phyloP scores from a whole-genome alignment of 2,329 filamentous ascomycete species.

The Daldinia sp. region DNA sequence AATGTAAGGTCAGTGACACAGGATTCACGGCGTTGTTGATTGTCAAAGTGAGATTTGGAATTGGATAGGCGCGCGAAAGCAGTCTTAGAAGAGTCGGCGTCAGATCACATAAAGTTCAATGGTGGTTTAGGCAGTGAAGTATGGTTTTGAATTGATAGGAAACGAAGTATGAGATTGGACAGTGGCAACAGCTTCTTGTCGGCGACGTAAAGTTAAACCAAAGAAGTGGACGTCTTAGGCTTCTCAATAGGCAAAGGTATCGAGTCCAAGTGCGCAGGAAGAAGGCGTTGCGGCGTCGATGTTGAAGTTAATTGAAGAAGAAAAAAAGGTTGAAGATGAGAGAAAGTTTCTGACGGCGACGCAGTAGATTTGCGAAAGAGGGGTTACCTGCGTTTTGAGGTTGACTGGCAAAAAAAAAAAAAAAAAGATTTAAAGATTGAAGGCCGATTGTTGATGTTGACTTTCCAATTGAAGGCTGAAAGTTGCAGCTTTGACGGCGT shows the following conservation, averaged over 20 bases:
- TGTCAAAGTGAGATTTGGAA: not conserved
- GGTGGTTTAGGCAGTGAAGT: not conserved
- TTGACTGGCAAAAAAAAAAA: not conserved
- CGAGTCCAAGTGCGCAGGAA: not conserved
- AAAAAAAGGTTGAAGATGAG: constrained; percentile 5
- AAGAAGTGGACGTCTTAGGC: not conserved
- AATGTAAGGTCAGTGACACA: not conserved
- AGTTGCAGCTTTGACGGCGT: constrained; percentile 9
- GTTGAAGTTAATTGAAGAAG: not conserved
- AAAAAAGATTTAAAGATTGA: constrained; percentile 4
- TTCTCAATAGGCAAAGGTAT: not conserved
- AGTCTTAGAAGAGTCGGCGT: not conserved
- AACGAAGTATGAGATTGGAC: not conserved
- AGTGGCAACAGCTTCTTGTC: constrained; percentile 3
- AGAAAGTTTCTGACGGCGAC: not conserved
- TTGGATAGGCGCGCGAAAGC: not conserved
- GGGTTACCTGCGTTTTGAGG: not conserved
- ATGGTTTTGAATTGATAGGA: not conserved
- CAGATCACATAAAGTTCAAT: not conserved
- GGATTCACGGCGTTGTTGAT: constrained; percentile 3
- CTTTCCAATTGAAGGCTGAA: constrained; percentile 7
- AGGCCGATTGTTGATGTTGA: constrained; percentile 39
- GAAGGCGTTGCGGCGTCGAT: not conserved
- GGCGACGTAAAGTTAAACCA: not conserved
- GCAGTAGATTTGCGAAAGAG: not conserved